Conservation (phyloP, 2,329 filamentous ascomycete genomes). For the Venturia oleaginea region DNA sequence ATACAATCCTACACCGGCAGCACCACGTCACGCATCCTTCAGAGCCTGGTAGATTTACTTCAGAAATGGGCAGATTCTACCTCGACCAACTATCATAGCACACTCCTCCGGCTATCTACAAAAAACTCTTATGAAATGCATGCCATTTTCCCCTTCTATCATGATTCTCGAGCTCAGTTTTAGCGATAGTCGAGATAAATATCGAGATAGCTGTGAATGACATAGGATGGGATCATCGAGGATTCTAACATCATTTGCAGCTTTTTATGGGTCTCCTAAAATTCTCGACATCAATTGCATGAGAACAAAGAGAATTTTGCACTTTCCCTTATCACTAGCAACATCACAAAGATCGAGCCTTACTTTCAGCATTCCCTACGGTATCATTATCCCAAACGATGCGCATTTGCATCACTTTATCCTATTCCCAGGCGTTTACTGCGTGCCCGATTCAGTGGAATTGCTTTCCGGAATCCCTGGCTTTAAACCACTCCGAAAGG, state of each 20-base stretch:
- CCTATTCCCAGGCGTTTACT: background rate
- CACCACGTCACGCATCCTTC: background rate
- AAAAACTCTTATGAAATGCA: background rate
- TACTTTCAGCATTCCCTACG: background rate
- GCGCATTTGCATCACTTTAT: background rate
- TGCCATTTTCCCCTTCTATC: background rate
- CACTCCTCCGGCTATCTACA: background rate
- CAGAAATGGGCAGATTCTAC: background rate
- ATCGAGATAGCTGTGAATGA: background rate
- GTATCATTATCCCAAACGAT: background rate
- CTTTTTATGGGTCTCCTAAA: background rate
- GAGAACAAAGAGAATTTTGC: background rate
- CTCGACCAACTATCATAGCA: background rate
- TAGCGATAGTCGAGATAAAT: background rate
- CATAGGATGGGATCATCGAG: background rate
- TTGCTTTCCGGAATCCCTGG: background rate
- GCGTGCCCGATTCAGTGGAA: background rate
- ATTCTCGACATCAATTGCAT: background rate
- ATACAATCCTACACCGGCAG: background rate
- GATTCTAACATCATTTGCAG: background rate
- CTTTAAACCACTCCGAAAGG: background rate
- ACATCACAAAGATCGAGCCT: background rate
- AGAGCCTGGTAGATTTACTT: background rate
- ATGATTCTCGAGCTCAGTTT: background rate
- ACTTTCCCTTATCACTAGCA: background rate